Conservation (phyloP, 148 eudicot species). For the Cornus controversa region DNA sequence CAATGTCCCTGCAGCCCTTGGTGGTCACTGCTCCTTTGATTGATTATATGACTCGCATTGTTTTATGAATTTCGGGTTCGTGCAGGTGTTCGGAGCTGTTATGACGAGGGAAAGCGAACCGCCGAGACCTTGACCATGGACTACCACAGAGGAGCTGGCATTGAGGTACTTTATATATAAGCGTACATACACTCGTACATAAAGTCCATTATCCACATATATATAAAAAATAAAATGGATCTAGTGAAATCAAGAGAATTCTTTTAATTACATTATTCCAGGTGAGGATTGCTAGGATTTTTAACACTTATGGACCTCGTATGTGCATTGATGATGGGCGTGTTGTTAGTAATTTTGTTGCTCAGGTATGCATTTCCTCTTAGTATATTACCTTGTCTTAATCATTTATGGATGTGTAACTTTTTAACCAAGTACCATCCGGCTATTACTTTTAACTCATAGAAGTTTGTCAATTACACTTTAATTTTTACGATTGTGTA, state of each 20-base stretch:
- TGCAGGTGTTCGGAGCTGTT: conserved; percentile 62
- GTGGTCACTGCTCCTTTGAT: too few species aligned
- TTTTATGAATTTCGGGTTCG: neutral
- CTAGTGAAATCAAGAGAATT: too few species aligned
- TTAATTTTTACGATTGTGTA: conserved; percentile 10
- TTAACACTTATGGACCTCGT: conserved; percentile 64
- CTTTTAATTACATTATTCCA: conserved; percentile 6
- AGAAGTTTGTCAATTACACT: too few species aligned
- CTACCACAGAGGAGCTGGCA: conserved; percentile 52
- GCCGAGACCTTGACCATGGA: conserved; percentile 64
- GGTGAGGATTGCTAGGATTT: conserved; percentile 64
- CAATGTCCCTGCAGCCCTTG: too few species aligned
- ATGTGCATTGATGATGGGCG: conserved; percentile 71
- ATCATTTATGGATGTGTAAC: neutral
- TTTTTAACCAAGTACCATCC: too few species aligned
- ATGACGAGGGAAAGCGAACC: conserved; percentile 61
- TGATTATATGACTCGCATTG: too few species aligned
- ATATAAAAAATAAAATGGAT: neutral
- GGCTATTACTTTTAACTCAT: too few species aligned
- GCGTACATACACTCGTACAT: too few species aligned
- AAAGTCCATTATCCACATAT: neutral
- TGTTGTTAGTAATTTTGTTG: conserved; percentile 72
- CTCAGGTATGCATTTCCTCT: conserved; percentile 37
- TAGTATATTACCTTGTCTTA: too few species aligned
- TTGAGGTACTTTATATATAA: conserved; percentile 31